phyloP scores from a whole-genome alignment of 257 asterid genomes.

The Solanum infundibuliforme region DNA sequence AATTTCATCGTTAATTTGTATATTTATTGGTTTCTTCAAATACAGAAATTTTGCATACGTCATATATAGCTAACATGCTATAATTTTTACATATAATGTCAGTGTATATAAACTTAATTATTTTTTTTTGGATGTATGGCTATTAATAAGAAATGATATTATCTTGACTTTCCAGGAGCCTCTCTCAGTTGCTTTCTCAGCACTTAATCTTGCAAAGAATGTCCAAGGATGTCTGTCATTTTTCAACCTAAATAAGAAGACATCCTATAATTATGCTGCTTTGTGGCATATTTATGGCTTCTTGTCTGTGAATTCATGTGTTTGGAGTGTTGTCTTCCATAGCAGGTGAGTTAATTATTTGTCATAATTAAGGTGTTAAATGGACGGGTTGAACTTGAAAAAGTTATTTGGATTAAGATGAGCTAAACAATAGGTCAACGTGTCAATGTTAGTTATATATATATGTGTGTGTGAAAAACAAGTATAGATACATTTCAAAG shows the following conservation, averaged over 20 bases:
- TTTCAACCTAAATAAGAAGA: constrained; percentile 51
- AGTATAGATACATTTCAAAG: not conserved
- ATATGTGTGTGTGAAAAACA: not conserved
- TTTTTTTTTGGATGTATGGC: not conserved
- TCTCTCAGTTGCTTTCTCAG: constrained; percentile 73
- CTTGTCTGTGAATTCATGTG: constrained; percentile 64
- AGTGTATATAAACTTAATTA: not conserved
- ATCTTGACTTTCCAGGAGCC: constrained; percentile 52
- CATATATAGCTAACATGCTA: not conserved
- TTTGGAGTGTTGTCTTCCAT: constrained; percentile 78
- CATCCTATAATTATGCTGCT: constrained; percentile 70
- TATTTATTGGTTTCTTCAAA: not conserved
- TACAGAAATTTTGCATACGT: not conserved
- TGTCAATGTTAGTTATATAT: not conserved
- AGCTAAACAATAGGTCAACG: not conserved
- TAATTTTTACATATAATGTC: not conserved
- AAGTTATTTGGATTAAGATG: not conserved
- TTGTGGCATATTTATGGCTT: constrained; percentile 64
- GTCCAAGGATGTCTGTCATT: constrained; percentile 82
- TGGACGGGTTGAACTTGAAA: not conserved
- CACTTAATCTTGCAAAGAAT: constrained; percentile 70
- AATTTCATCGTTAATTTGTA: not conserved
- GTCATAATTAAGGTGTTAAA: not conserved
- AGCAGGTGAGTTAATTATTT: constrained; percentile 42
- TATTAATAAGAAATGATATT: not conserved